These are phyloP conservation scores for Talaromyces sp. DNA, from an alignment of 2,329 filamentous ascomycete genomes.

Conservation along the genomic window DNA sequence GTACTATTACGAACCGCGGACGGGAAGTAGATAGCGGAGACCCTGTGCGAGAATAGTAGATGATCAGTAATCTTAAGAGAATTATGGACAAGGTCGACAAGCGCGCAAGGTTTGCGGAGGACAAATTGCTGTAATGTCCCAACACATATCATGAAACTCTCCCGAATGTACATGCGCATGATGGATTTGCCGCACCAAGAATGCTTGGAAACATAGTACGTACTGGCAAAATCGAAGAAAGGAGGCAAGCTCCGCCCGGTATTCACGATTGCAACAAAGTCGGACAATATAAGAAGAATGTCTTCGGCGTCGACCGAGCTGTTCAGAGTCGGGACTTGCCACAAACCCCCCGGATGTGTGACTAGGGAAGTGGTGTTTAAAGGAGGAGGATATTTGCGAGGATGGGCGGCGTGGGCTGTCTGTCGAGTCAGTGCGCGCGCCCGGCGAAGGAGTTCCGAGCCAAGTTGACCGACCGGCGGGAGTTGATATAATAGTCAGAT, in stretches of 20 bases:
- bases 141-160: background rate
- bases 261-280: background rate
- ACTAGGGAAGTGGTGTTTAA: background rate
- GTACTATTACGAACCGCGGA: background rate
- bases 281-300: background rate
- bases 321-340: background rate
- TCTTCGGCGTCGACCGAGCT: background rate
- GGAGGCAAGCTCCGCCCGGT: background rate
- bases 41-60: background rate
- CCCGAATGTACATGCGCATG: background rate
- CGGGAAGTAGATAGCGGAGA: background rate
- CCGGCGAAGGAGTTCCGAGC: background rate
- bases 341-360: background rate
- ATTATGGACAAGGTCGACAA: background rate
- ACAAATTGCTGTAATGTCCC: background rate
- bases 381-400: background rate
- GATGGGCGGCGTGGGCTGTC: constrained; percentile 1
- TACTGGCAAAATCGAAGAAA: background rate
- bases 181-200: background rate
- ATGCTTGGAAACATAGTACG: constrained; percentile 1
- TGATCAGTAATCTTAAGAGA: background rate
- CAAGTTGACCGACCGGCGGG: background rate
- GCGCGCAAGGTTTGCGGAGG: background rate
- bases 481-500: background rate
- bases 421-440: constrained; percentile 5